A percentile compares a stretch with the other conserved stretches of the same genome.
These are phyloP conservation scores for Ascocoryne sarcoides DNA, from an alignment of 2,329 filamentous ascomycete genomes.

Conservation along the genomic window DNA sequence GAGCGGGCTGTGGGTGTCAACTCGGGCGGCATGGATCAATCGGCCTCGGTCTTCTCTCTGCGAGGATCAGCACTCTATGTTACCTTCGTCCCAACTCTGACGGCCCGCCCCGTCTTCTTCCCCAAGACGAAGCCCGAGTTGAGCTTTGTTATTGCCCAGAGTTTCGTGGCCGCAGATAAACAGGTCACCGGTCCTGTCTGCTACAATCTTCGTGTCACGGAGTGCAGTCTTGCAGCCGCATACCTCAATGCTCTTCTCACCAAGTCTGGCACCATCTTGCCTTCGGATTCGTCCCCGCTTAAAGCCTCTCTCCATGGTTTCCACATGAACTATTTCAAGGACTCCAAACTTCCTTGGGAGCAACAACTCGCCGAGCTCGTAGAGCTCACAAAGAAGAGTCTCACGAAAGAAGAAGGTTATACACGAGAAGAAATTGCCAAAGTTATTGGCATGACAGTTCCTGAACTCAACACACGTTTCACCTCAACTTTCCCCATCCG, in stretches of 20 bases:
- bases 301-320: constrained; percentile 79
- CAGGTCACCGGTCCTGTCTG: constrained; percentile 86
- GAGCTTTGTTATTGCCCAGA: constrained; percentile 89
- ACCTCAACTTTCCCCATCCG: constrained; percentile 85
- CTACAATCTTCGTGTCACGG: constrained; percentile 95
- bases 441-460: constrained; percentile 58
- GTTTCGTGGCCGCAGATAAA: constrained; percentile 90
- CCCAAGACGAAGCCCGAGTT: constrained; percentile 74
- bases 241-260: constrained; percentile 52
- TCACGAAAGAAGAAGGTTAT: constrained; percentile 76
- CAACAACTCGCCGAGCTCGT: constrained; percentile 69
- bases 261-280: constrained; percentile 50
- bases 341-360: constrained; percentile 34
- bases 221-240: constrained; percentile 80
- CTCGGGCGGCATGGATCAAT: constrained; percentile 96
- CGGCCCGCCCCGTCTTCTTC: constrained; percentile 70
- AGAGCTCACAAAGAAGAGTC: constrained; percentile 57
- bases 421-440: constrained; percentile 75
- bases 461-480: constrained; percentile 67
- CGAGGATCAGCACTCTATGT: constrained; percentile 83
- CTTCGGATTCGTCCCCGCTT: constrained; percentile 71
- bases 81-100: constrained; percentile 73
- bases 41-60: constrained; percentile 87
- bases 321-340: constrained; percentile 66
- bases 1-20: constrained; percentile 94